Base-by-base conservation (phyloP, 2,329 filamentous ascomycete species). In the Botryotinia narcissicola region DNA sequence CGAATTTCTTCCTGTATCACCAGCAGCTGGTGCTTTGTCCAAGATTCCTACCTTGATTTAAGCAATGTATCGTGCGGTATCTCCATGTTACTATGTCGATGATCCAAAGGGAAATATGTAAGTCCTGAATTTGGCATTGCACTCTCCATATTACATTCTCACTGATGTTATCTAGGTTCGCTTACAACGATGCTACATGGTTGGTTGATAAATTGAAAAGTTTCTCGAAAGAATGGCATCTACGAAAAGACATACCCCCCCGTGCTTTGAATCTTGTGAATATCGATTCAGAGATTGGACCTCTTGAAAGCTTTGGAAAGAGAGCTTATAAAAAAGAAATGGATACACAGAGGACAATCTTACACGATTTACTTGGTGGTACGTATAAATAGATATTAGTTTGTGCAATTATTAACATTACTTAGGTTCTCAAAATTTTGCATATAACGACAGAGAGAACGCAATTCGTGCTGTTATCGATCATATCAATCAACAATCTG, bases 1-100 rank as follows among this genome's bases (percentile, higher is more conserved):
- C 42, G 83, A 83, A 44, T 86, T 87, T 18, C 69, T 76, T 29
- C 87, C 91, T 0, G 89, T 95, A 69, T 87, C 90, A 1, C 85
- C 91, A 20, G 92, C 91, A 7, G 91, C 91, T 0, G 84, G 88
- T 12, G 92, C 90, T 0, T 84, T 96, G 0, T 94, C 94, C 78
- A 87, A 86, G 51, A 83, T 96, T 5, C 93, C 93, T 1, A 92
- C 90, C 0, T 87, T 94, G 29, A 86, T 91, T 1, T 84, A 96
- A 61, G 92, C 92, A n/a, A 89, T 95, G 83, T 96, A 94, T 81
- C 87, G 93, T 68, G 92, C 93, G 5, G 89, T 94, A 3, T 92
- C 93, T 8, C 89, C 91, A 0, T 88, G 92, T 73, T 93, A 92
- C 78, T 96, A 96, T 80, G 85, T 88, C 0, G 84, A 88, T 22